Evolutionary conservation across 2,329 filamentous ascomycete species (phyloP), one percentile per base, ranked within the genome.

Genomic region (Ophiostoma sp.): DNA sequence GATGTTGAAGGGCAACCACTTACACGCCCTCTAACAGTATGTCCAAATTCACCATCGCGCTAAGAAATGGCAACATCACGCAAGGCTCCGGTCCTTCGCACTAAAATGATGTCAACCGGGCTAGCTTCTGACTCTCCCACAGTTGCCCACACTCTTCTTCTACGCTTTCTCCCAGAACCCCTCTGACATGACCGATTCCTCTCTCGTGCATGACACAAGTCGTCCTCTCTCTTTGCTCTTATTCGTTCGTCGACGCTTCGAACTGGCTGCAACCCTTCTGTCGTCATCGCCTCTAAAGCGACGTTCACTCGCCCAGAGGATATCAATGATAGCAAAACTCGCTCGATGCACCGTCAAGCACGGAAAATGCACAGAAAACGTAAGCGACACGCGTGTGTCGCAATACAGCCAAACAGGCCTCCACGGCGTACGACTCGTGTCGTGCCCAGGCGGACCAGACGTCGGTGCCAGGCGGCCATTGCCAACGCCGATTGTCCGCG

Each of bases 61-160:
- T 31, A 50, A 19, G 12, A 39, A 66, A 69, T 69, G 42, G 25
- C 64, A 45, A 22, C 64, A 69, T 69, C 42, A 17, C 64, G 64
- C 42, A 69, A 69, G 28, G 64, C 45, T 22, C 39, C 64, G 33
- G 42, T 31, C 19, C 42, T 25, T 11, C 11, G 59, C 64, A 48
- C 64, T 69, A 69, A 69, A 69, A 69, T 69, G 64, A 33, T 50
- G 64, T 69, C 64, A 69, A 33, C 42, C 15, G 31, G 42, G 17
- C 64, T 69, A 69, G 25, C 57, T 33, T 36, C 28, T 28, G 33
- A 8, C 59, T 25, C 11, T 12, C 59, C 50, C 50, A 55, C 50
- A 25, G 19, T 25, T 52, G 7, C 8, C 6, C 50, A 52, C 50
- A 22, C 50, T 52, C 22, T 52, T n/a, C 5, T 9, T 19, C 11